Conservation (phyloP, 192 early-diverging fungal genomes). For the Rhizophagus clarus region DNA sequence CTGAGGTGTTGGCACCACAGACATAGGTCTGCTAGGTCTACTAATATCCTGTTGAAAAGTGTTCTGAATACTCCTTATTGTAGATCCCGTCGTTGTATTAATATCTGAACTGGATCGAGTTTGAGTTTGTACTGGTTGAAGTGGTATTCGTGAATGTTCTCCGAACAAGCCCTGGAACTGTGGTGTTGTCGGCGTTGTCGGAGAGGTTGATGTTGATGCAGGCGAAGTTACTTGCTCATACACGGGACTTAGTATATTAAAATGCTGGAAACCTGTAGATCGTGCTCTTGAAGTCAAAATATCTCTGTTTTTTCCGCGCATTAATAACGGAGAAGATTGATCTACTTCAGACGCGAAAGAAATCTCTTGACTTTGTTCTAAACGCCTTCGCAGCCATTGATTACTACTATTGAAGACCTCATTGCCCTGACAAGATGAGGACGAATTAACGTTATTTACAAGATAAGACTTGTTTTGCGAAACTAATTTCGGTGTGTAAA, state of each 20-base stretch:
- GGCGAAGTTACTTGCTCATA: not conserved
- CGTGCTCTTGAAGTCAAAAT: not conserved
- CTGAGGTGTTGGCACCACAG: not conserved
- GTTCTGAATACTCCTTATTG: not conserved
- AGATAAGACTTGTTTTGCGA: not conserved
- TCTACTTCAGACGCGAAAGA: not conserved
- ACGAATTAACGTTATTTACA: not conserved
- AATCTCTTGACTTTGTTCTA: not conserved
- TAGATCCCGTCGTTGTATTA: not conserved
- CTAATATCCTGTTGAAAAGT: not conserved
- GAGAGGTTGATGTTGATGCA: not conserved
- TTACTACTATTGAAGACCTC: not conserved
- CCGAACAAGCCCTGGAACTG: not conserved
- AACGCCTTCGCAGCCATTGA: not conserved
- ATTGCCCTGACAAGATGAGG: not conserved
- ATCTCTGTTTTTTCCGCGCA: not conserved
- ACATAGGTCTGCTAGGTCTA: not conserved
- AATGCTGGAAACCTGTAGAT: not conserved
- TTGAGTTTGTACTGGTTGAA: not conserved
- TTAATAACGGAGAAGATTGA: not conserved
- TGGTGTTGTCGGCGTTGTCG: not conserved
- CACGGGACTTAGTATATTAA: not conserved
- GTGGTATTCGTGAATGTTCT: not conserved
- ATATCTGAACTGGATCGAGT: not conserved
- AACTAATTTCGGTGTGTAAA: not conserved